phyloP scores from a whole-genome alignment of 148 eudicot genomes.

The Rhododendron griersonianum region DNA sequence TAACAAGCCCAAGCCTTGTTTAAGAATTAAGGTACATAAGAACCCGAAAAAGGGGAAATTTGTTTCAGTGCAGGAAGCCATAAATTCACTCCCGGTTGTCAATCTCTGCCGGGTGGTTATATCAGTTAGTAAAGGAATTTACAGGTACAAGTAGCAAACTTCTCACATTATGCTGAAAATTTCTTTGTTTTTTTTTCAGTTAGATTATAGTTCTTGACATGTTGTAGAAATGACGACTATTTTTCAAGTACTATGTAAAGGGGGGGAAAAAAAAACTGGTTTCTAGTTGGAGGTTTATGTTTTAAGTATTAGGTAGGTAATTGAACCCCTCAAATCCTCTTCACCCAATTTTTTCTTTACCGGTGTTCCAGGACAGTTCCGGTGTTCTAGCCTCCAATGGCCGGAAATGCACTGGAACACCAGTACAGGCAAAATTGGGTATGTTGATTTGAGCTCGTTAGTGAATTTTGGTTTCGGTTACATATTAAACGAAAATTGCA shows the following conservation, averaged over 20 bases:
- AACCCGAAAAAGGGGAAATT: conserved; percentile 41
- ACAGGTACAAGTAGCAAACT: conserved; percentile 38
- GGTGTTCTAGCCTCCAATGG: not conserved
- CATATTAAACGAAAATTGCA: conserved; percentile 9
- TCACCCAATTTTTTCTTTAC: not conserved
- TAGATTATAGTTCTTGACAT: not conserved
- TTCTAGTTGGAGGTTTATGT: not conserved
- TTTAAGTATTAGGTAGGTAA: not conserved
- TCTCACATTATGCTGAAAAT: not conserved
- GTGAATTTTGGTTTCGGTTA: not conserved
- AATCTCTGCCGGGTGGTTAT: conserved; percentile 64
- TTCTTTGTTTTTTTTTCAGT: not conserved
- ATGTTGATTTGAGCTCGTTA: not conserved
- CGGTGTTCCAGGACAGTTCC: not conserved
- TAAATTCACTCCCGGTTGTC: conserved; percentile 44
- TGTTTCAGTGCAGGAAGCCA: conserved; percentile 52
- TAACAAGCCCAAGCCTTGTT: conserved; percentile 50
- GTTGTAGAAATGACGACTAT: not conserved
- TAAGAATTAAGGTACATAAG: conserved; percentile 53
- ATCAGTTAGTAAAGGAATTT: conserved; percentile 56
- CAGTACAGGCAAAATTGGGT: not conserved
- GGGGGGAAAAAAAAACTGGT: not conserved
- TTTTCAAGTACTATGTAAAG: not conserved
- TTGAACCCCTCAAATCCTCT: not conserved
- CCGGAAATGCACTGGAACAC: not conserved